Percentiles rank a stretch among this genome's conserved stretches.
Conservation (phyloP, 192 early-diverging fungal genomes). For the Backusella tuberculispora region DNA sequence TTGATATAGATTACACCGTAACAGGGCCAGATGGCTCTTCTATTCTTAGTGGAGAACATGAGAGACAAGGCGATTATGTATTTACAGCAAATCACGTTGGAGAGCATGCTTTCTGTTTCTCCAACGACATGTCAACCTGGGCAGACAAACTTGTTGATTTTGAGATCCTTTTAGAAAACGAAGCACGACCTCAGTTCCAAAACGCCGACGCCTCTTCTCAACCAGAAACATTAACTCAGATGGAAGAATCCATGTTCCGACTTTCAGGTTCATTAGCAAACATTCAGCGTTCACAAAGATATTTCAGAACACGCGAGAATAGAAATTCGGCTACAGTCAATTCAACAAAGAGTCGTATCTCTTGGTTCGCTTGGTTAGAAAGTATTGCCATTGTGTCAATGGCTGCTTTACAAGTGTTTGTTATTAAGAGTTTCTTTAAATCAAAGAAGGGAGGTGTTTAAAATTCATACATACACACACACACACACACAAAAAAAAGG, state of each 20-base stretch:
- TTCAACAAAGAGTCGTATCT: slow-evolving; percentile 85
- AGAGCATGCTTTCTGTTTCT: slow-evolving; percentile 98
- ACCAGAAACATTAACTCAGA: slow-evolving; percentile 46
- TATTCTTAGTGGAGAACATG: slow-evolving; percentile 79
- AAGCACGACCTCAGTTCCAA: slow-evolving; percentile 58
- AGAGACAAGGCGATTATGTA: slow-evolving; percentile 95
- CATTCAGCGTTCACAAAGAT: slow-evolving; percentile 83
- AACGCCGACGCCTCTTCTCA: slow-evolving; percentile 55
- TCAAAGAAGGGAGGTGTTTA: slow-evolving; percentile 64
- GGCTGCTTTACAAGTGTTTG: slow-evolving; percentile 91
- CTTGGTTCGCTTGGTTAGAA: slow-evolving; percentile 91
- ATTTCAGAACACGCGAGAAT: slow-evolving; percentile 90
- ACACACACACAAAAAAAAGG: neutral
- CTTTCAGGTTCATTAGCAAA: slow-evolving; percentile 66
- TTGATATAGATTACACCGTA: slow-evolving; percentile 96
- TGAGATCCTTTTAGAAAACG: slow-evolving; percentile 92
- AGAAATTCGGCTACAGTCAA: slow-evolving; percentile 89
- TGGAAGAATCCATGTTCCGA: slow-evolving; percentile 63
- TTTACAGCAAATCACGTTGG: slow-evolving; percentile 85
- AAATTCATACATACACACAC: neutral
- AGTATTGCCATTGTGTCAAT: slow-evolving; percentile 78
- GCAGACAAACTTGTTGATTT: slow-evolving; percentile 95
- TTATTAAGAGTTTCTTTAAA: slow-evolving; percentile 92
- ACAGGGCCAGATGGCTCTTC: slow-evolving; percentile 70
- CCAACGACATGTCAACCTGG: slow-evolving; percentile 93